These are phyloP conservation scores for Nemania serpens DNA, from an alignment of 2,329 filamentous ascomycete species.

Conservation along the genomic window DNA sequence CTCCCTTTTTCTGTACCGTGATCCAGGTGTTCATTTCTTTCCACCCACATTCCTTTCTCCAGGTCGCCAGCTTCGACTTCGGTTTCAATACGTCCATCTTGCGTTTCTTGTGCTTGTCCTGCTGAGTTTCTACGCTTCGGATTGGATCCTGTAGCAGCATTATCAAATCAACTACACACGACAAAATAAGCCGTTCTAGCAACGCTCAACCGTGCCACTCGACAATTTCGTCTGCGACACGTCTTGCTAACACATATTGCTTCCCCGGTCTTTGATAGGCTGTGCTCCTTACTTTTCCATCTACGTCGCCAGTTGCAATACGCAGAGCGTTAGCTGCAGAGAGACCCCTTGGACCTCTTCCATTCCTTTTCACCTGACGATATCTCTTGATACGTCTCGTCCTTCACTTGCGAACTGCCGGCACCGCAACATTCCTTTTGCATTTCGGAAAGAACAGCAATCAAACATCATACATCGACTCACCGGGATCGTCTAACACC, in stretches of 20 bases:
- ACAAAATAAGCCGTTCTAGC: constrained; percentile 18
- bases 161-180: constrained; percentile 1
- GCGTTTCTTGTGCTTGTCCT: constrained; percentile 23
- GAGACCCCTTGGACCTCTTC: constrained; percentile 29
- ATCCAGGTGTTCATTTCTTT: constrained; percentile 29
- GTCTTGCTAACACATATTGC: constrained; percentile 21
- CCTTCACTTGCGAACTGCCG: constrained; percentile 38
- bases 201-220: constrained; percentile 22
- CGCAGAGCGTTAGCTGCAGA: constrained; percentile 36
- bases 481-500: background rate
- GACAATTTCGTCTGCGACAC: constrained; percentile 31
- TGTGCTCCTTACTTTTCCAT: constrained; percentile 26
- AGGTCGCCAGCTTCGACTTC: constrained; percentile 41
- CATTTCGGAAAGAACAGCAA: constrained; percentile 24
- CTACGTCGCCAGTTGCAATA: constrained; percentile 19
- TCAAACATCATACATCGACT: constrained; percentile 5
- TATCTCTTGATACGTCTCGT: constrained; percentile 34
- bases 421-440: constrained; percentile 37
- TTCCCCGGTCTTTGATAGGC: constrained; percentile 41
- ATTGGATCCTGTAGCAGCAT: constrained; percentile 4
- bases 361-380: constrained; percentile 32
- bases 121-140: constrained; percentile 35
- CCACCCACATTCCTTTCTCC: constrained; percentile 38
- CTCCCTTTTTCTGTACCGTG: constrained; percentile 25
- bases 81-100: constrained; percentile 13